These are phyloP conservation scores for Cryphonectria carpinicola DNA, from an alignment of 2,329 filamentous ascomycete genomes.

Conservation along the genomic window DNA sequence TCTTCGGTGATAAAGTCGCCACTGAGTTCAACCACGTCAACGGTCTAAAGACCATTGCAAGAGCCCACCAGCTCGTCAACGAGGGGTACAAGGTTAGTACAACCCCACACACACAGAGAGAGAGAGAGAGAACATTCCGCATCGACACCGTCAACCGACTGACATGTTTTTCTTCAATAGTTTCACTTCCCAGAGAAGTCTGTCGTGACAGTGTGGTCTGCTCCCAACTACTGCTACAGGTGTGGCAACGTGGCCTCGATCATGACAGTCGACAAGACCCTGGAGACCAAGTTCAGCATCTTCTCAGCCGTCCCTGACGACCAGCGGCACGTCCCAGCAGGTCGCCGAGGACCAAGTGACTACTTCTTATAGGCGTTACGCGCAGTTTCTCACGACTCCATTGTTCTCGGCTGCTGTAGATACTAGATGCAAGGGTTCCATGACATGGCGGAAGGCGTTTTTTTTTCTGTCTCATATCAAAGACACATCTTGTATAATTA, in stretches of 20 bases:
- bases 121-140: background rate
- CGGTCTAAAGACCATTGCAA: slow-evolving; percentile 90
- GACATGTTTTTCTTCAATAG: slow-evolving; percentile 46
- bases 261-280: slow-evolving; percentile 84
- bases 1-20: slow-evolving; percentile 96
- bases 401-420: slow-evolving; percentile 24
- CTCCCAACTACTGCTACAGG: slow-evolving; percentile 92
- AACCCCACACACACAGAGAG: background rate
- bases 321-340: slow-evolving; percentile 77
- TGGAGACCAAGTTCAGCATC: slow-evolving; percentile 90
- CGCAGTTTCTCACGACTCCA: slow-evolving; percentile 3
- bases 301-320: slow-evolving; percentile 90
- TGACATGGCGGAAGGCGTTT: slow-evolving; percentile 30
- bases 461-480: slow-evolving; percentile 9
- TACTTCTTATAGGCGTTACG: slow-evolving; percentile 63
- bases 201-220: slow-evolving; percentile 97
- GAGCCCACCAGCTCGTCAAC: slow-evolving; percentile 97
- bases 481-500: slow-evolving; percentile 26
- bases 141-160: slow-evolving; percentile 12
- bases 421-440: slow-evolving; percentile 24
- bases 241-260: slow-evolving; percentile 98
- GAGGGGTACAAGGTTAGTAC: slow-evolving; percentile 89
- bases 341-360: slow-evolving; percentile 67
- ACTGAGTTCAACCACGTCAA: slow-evolving; percentile 98
- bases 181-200: slow-evolving; percentile 96